Evolutionary conservation across 2,329 filamentous ascomycete genomes (phyloP).

Genomic region (Pseudofabraea citricarpa): DNA sequence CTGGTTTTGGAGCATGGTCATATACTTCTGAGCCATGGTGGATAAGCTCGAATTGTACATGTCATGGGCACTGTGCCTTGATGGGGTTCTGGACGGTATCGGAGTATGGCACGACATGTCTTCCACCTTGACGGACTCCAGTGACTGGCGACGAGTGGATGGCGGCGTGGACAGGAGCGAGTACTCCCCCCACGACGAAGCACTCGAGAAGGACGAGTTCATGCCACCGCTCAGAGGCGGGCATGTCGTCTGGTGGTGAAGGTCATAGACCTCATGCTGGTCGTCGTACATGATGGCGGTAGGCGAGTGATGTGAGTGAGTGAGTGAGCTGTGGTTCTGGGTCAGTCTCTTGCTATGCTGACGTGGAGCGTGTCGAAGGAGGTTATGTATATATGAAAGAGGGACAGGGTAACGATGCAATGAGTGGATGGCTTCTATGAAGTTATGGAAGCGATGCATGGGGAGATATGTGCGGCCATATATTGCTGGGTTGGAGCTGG

Average conservation of each 20-base stretch:
- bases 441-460: constrained; percentile 8
- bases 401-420: constrained; percentile 15
- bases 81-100: constrained; percentile 7
- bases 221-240: constrained; percentile 6
- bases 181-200: constrained; percentile 8
- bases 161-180: constrained; percentile 9
- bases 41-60: constrained; percentile 13
- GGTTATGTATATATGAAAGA: constrained; percentile 6
- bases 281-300: constrained; percentile 14
- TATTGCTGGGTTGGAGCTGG: constrained; percentile 16
- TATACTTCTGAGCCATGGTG: constrained; percentile 10
- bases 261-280: constrained; percentile 3
- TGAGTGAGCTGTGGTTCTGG: background rate
- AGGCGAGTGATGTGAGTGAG: no score
- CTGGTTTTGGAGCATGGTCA: constrained; percentile 1
- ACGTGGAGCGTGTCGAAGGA: background rate
- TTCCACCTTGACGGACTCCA: constrained; percentile 12
- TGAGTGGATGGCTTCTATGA: constrained; percentile 6
- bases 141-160: constrained; percentile 4
- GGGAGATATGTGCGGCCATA: constrained; percentile 14
- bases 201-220: constrained; percentile 12
- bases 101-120: constrained; percentile 8
- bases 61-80: constrained; percentile 4
- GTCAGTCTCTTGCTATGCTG: background rate
- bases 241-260: constrained; percentile 2